Evolutionary conservation across 2,329 filamentous ascomycete species (phyloP).

Genomic region (Colletotrichum filicis): DNA sequence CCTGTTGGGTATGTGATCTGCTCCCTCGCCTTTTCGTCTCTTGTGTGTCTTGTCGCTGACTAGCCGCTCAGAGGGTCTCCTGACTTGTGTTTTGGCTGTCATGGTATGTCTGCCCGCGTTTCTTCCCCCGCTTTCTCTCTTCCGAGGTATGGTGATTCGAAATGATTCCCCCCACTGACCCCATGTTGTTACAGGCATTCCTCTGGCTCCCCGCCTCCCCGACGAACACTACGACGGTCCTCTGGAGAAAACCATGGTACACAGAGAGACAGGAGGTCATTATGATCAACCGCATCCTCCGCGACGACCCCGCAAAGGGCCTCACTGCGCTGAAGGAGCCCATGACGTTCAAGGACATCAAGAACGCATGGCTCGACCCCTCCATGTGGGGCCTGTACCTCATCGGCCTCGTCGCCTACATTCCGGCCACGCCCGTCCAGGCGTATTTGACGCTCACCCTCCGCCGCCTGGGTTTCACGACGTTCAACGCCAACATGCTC

Average conservation of each 20-base stretch:
- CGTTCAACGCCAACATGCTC: constrained; percentile 60
- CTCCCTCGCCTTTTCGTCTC: background rate
- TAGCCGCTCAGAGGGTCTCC: constrained; percentile 43
- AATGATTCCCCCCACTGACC: constrained; percentile 45
- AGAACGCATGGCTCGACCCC: constrained; percentile 54
- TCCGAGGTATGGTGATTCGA: background rate
- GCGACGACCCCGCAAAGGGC: constrained; percentile 66
- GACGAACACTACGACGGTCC: constrained; percentile 56
- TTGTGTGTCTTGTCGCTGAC: background rate
- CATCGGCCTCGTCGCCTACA: constrained; percentile 56
- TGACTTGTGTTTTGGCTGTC: constrained; percentile 63
- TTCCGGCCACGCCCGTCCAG: constrained; percentile 39
- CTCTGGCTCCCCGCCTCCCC: constrained; percentile 45
- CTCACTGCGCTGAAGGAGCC: constrained; percentile 58
- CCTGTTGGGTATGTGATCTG: constrained; percentile 39
- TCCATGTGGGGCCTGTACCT: constrained; percentile 63
- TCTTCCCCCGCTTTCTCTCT: background rate
- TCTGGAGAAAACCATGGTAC: constrained; percentile 65
- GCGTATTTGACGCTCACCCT: constrained; percentile 43
- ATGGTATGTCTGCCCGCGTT: constrained; percentile 42
- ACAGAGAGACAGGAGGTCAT: constrained; percentile 67
- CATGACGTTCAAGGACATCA: constrained; percentile 54
- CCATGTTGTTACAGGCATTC: constrained; percentile 50
- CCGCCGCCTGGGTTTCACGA: constrained; percentile 42
- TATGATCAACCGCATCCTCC: constrained; percentile 63